phyloP scores from a whole-genome alignment of 768 basidiomycete species.

The button mushroom (Agaricus bisporus) region DNA sequence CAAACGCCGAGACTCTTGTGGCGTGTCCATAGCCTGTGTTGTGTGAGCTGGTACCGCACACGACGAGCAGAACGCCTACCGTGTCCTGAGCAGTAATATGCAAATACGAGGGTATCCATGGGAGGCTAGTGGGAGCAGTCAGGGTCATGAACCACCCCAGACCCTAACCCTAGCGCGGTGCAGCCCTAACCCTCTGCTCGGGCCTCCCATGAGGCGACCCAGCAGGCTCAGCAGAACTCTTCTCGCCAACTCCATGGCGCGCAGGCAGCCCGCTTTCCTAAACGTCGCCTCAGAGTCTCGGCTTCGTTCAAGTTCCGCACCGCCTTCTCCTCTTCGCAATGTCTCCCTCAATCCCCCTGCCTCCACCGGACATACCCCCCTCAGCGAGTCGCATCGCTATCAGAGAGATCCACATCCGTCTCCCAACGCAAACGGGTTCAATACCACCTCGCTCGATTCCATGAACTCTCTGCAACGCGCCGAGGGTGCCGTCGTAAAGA shows the following conservation, averaged over 20 bases:
- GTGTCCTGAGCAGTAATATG: constrained; percentile 74
- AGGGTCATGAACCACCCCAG: not conserved
- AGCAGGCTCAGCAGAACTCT: not conserved
- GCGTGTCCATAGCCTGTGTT: constrained; percentile 76
- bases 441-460: constrained; percentile 43
- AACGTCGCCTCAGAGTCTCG: not conserved
- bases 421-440: not conserved
- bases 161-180: constrained; percentile 15
- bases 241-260: constrained; percentile 5
- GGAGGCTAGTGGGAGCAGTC: not conserved
- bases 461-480: constrained; percentile 59
- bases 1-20: constrained; percentile 73
- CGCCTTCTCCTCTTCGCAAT: not conserved
- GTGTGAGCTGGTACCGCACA: not conserved
- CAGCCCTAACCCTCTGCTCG: constrained; percentile 3
- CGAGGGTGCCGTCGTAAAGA: constrained; percentile 73
- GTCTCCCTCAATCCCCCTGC: not conserved
- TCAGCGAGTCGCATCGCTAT: not conserved
- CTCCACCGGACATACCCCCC: not conserved
- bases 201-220: constrained; percentile 1
- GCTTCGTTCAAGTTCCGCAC: constrained; percentile 1
- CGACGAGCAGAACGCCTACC: constrained; percentile 32
- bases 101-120: constrained; percentile 31
- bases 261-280: constrained; percentile 1
- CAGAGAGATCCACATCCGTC: not conserved